These are phyloP conservation scores for Fusarium acutatum DNA, from an alignment of 2,329 filamentous ascomycete species.

Conservation along the genomic window DNA sequence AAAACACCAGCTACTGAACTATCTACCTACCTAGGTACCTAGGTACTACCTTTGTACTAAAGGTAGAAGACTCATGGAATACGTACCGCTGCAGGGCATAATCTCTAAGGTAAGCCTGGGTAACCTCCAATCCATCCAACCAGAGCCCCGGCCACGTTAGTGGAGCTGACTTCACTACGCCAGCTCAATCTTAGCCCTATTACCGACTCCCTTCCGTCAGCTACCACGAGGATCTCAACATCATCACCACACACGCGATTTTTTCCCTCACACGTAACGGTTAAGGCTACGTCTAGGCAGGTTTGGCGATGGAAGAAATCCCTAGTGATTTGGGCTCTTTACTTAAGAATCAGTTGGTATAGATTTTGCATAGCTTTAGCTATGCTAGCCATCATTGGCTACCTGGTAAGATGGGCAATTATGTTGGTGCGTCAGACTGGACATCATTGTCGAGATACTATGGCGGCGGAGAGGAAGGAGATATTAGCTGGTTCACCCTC, in stretches of 20 bases:
- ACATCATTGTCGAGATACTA: constrained; percentile 10
- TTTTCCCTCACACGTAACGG: constrained; percentile 33
- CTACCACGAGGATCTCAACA: constrained; percentile 37
- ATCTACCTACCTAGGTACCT: not conserved
- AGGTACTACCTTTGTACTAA: not conserved
- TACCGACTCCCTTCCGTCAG: constrained; percentile 40
- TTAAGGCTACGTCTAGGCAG: constrained; percentile 4
- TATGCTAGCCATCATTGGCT: not conserved
- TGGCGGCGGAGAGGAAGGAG: not conserved
- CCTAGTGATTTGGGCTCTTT: constrained; percentile 1
- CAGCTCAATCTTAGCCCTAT: constrained; percentile 43
- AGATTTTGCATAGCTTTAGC: not conserved
- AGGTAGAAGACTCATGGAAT: not conserved
- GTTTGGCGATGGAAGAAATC: constrained; percentile 16
- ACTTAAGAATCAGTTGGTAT: constrained; percentile 12
- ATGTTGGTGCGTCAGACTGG: not conserved
- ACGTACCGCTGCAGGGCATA: constrained; percentile 29
- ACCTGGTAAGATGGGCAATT: not conserved
- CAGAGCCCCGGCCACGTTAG: constrained; percentile 36
- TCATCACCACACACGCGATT: constrained; percentile 36
- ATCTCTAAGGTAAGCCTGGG: constrained; percentile 13
- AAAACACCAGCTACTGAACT: not conserved
- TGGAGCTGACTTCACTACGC: constrained; percentile 38
- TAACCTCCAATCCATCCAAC: constrained; percentile 34
- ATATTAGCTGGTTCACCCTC: not conserved